Percentiles rank a stretch among this genome's conserved stretches.
Evolutionary conservation across 2,329 filamentous ascomycete species (phyloP).

Genomic region (Talaromyces sp.): DNA sequence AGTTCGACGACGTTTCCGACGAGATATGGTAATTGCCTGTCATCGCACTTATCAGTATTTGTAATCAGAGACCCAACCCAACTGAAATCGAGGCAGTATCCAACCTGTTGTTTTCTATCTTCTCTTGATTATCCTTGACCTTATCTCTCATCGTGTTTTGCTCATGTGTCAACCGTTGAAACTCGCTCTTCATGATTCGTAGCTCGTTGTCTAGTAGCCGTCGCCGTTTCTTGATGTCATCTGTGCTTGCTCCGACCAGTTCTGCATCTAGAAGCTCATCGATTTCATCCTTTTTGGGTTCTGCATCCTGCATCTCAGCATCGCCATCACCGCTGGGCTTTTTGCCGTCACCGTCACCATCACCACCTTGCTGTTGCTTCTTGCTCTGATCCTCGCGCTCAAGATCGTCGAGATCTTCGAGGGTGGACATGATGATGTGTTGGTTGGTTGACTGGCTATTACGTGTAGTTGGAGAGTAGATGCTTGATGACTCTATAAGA

Average conservation of each 20-base stretch:
- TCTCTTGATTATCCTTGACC: slow-evolving; percentile 98
- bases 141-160: slow-evolving; percentile 95
- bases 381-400: slow-evolving; percentile 72
- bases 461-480: too few species aligned
- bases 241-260: slow-evolving; percentile 85
- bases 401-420: slow-evolving; percentile 87
- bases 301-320: slow-evolving; percentile 85
- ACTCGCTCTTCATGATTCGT: slow-evolving; percentile 97
- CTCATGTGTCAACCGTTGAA: slow-evolving; percentile 87
- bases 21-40: slow-evolving; percentile 91
- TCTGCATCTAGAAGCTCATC: slow-evolving; percentile 87
- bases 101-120: slow-evolving; percentile 98
- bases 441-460: background rate
- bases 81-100: slow-evolving; percentile 35
- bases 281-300: slow-evolving; percentile 59
- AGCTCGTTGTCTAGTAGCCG: slow-evolving; percentile 95
- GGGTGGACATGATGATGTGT: slow-evolving; percentile 66
- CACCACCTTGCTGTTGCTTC: slow-evolving; percentile 51
- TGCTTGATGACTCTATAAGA: background rate
- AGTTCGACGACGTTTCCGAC: slow-evolving; percentile 98
- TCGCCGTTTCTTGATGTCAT: slow-evolving; percentile 87
- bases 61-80: slow-evolving; percentile 2
- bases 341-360: slow-evolving; percentile 32
- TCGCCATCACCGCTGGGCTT: slow-evolving; percentile 62
- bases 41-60: slow-evolving; percentile 1